Base-by-base conservation (phyloP, 2,329 filamentous ascomycete species). In the Hypoxylon sp. region DNA sequence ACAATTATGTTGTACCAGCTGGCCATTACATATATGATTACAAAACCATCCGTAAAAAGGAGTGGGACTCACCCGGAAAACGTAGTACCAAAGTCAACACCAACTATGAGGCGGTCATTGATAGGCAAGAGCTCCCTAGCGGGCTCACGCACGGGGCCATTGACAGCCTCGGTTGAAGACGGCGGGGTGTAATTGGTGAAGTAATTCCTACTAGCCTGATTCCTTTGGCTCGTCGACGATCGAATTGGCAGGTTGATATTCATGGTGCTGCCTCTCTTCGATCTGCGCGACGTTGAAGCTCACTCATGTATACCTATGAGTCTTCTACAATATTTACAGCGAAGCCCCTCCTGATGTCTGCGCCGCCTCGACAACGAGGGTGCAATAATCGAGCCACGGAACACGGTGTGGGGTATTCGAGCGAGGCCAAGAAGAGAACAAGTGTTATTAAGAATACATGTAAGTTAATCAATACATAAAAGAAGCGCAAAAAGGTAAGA, bases 71-170 rank as follows among this genome's bases (percentile, higher is more conserved):
- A 90, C 88, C 91, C 91, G 45, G 89, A 92, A 75, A 92, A 94
- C 1, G 91, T 94, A n/a, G 92, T 94, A 12, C 92, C 92, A 80
- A 94, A 94, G 76, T 94, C 92, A 6, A 94, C 88, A 6, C 91
- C 92, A 32, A 94, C 90, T 71, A 94, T 91, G 70, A 93, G 79
- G 58, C 89, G 84, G 74, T 93, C 90, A 69, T 80, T 84, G 48
- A 83, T 75, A 9, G 84, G 81, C 29, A 82, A 78, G 61, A 83
- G 80, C 71, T 88, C 86, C 71, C 83, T 79, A 25, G 81, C 79
- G 25, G 85, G 83, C 70, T 88, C 87, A 64, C 87, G 82, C 27
- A 88, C 81, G 12, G 87, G 87, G 2, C 86, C 87, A 74, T 88
- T 85, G 78, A 90, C 88, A 47, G 87, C 87, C 75, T 90, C 87